Percentiles rank a stretch among this genome's conserved stretches.
These are phyloP conservation scores for Boletus speciosus DNA, from an alignment of 768 basidiomycete genomes.

Conservation along the genomic window DNA sequence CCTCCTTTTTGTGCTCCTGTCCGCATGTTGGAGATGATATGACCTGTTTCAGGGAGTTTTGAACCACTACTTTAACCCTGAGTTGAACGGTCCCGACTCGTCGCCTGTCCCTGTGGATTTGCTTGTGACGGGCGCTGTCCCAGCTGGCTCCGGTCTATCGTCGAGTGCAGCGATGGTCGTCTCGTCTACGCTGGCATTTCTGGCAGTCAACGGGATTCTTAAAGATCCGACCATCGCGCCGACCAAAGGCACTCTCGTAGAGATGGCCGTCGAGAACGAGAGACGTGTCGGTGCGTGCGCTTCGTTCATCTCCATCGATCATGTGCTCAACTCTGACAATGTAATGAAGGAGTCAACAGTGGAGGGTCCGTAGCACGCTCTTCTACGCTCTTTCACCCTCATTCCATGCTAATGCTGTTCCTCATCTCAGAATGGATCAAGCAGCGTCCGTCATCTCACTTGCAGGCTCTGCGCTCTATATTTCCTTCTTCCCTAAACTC, in stretches of 20 bases:
- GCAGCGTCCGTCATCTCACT: constrained; percentile 81
- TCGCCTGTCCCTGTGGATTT: constrained; percentile 64
- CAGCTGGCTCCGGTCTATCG: constrained; percentile 82
- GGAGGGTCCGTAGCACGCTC: constrained; percentile 54
- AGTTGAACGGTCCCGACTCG: constrained; percentile 5
- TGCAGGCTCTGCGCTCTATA: constrained; percentile 68
- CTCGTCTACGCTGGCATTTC: constrained; percentile 75
- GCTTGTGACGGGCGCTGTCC: constrained; percentile 78
- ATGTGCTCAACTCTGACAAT: not conserved
- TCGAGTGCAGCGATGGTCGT: constrained; percentile 92
- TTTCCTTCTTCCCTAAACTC: constrained; percentile 77
- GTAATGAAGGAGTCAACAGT: constrained; percentile 57
- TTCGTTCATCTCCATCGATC: not conserved
- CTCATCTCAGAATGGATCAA: constrained; percentile 72
- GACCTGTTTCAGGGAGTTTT: constrained; percentile 54
- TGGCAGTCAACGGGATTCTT: constrained; percentile 71
- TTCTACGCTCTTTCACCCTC: not conserved
- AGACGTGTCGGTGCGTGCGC: constrained; percentile 61
- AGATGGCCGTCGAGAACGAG: constrained; percentile 82
- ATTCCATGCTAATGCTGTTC: constrained; percentile 6
- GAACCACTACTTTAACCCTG: constrained; percentile 50
- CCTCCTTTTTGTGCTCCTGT: not conserved
- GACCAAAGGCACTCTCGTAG: constrained; percentile 69
- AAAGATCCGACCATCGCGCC: constrained; percentile 14
- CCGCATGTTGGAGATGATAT: not conserved